These are phyloP conservation scores for Colletotrichum lentis DNA, from an alignment of 2,329 filamentous ascomycete genomes.

Conservation along the genomic window DNA sequence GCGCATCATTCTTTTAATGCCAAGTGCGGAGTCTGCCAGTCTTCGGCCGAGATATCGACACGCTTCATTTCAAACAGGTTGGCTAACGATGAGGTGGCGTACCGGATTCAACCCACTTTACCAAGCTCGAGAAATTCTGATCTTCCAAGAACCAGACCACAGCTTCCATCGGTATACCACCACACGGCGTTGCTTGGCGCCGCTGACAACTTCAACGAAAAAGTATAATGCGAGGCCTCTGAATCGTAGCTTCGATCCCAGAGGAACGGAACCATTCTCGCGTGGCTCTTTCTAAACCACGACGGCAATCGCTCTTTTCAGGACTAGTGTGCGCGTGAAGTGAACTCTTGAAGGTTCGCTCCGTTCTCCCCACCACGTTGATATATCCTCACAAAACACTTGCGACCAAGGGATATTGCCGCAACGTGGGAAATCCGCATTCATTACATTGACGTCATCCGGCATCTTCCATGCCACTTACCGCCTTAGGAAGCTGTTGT, in stretches of 20 bases:
- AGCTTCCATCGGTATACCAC: neutral
- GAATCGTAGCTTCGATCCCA: neutral
- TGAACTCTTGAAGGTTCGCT: neutral
- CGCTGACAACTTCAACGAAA: neutral
- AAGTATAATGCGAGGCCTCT: neutral
- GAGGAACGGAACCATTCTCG: conserved; percentile 10
- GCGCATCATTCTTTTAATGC: conserved; percentile 3
- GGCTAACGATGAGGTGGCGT: neutral
- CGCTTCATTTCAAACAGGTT: neutral
- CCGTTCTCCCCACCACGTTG: conserved; percentile 15
- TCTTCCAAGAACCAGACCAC: neutral
- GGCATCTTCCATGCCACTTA: conserved; percentile 14
- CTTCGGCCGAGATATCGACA: neutral
- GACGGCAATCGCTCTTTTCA: conserved; percentile 1
- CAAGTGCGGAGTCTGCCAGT: conserved; percentile 25
- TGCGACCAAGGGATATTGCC: neutral
- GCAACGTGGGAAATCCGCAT: neutral
- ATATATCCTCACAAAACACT: neutral
- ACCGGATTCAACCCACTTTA: neutral
- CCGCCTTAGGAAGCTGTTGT: conserved; percentile 19
- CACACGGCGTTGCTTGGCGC: neutral
- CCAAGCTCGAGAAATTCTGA: neutral
- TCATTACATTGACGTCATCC: conserved; percentile 26
- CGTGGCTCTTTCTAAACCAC: conserved; percentile 19
- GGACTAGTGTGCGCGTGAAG: conserved; percentile 2